Percentiles rank a stretch among this genome's conserved stretches.
These are phyloP conservation scores for Gentiana dahurica DNA, from an alignment of 257 asterid species.

Conservation along the genomic window DNA sequence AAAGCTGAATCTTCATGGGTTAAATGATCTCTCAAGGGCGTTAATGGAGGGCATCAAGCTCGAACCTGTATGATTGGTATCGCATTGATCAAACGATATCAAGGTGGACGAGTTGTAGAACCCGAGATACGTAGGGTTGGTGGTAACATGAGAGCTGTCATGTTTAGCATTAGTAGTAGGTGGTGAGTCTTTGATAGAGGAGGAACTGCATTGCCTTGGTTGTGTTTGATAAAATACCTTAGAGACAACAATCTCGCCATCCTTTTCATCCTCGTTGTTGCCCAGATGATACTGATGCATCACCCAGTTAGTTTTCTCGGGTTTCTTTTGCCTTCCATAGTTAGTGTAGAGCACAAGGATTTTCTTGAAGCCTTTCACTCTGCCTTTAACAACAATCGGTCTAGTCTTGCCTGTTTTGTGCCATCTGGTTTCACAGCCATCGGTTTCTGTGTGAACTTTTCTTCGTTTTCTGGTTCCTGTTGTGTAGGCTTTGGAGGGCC, in stretches of 20 bases:
- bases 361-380: conserved; percentile 39
- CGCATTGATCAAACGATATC: conserved; percentile 29
- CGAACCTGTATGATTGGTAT: conserved; percentile 14
- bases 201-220: conserved; percentile 32
- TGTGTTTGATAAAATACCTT: conserved; percentile 41
- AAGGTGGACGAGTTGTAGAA: conserved; percentile 22
- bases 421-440: conserved; percentile 37
- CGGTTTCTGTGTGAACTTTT: conserved; percentile 30
- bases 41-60: conserved; percentile 10
- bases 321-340: conserved; percentile 36
- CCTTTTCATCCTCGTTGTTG: conserved; percentile 37
- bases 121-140: conserved; percentile 10
- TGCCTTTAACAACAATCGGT: conserved; percentile 24
- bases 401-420: conserved; percentile 41
- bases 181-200: conserved; percentile 13
- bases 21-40: conserved; percentile 12
- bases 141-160: conserved; percentile 5
- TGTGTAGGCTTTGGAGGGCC: conserved; percentile 43
- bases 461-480: conserved; percentile 38
- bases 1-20: conserved; percentile 3
- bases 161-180: not conserved
- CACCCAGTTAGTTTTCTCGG: conserved; percentile 43
- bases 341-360: conserved; percentile 38
- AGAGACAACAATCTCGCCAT: conserved; percentile 36
- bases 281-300: conserved; percentile 47